Evolutionary conservation across 306 rosid genomes (phyloP), one percentile per base, ranked within the genome.

Genomic region (Mucuna pruriens): DNA sequence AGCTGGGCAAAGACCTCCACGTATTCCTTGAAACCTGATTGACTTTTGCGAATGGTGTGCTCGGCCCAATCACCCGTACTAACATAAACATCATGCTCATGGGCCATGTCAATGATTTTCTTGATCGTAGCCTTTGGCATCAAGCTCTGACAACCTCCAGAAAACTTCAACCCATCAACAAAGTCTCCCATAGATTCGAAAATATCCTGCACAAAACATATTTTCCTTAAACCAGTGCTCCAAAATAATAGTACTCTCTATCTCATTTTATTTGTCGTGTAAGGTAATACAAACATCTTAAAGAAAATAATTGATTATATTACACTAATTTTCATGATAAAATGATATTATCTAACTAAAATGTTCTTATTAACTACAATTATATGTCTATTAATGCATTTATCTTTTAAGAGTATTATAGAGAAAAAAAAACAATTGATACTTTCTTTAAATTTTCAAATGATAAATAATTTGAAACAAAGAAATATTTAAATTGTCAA

Each of bases 11-110:
- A 83, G 57, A 95, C 99, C 94, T 95, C 92, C 3, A 95, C 83
- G 49, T 91, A 93, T 15, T 90, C 87, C 36, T 85, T 89, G 84
- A 95, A 95, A 75, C 82, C 93, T 0, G 94, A 88, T 7, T 94
- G 97, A 54, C 89, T 94, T 86, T 90, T 88, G 10, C 86, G 89
- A 74, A 86, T 87, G 51, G 84, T 9, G 71, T 95, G 92, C 49
- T 95, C 99, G 34, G 97, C 97, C 97, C 99, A 95, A 34, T 90
- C 95, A 1, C 99, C 98, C 0, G 98, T 95, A 69, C 99, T 93
- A 46, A 95, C 99, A 86, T 91, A 95, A 7, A 95, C 80, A 31
- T 89, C 86, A 71, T 95, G 97, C 55, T 82, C 83, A 73, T 93
- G 99, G 20, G 99, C 99, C 85, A 84, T 86, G 44, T 91, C 92